Base-by-base conservation (phyloP, 2,329 filamentous ascomycete species). In the Curvularia eragrostidis region DNA sequence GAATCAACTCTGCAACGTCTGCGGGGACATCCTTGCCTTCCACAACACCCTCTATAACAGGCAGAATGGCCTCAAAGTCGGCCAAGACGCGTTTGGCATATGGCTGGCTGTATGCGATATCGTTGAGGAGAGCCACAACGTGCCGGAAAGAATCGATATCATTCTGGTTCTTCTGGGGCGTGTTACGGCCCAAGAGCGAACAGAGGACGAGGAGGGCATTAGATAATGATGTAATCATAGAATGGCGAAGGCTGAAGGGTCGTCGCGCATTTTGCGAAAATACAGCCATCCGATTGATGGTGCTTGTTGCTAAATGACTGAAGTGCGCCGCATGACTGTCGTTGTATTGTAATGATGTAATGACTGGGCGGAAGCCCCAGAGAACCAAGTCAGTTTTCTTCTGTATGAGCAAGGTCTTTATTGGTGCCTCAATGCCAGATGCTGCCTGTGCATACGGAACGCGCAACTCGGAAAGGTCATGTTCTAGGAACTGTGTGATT, bases 331-430 rank as follows among this genome's bases (percentile, higher is more conserved):
- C 66, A 2, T 53, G 62, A 5, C 46, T 48, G 1, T 48, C 46
- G 46, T 69, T 63, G 38, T 68, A 70, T 23, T 65, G 54, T 46
- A 75, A 49, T 8, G 69, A 63, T 2, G 70, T 57, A 61, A 75
- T 58, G 41, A 46, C 57, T 48, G 63, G 53, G 15, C 73, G 65
- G 39, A 63, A 46, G 39, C 72, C 59, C 18, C 69, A 57, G 28
- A 78, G 61, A 13, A 65, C 59, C 28, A 74, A 59, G 32, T 69
- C 64, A 18, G 66, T 59, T 44, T 69, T 57, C 51, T 63, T 65
- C 23, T 65, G 61, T 7, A 59, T 50, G 8, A 73, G 30, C 23
- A 69, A 56, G 12, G 38, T 19, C 8, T 57, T 56, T 13, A 51
- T 38, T 21, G 36, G n/a, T 32, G 42, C 15, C 24, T 41, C 23